Evolutionary conservation across 2,329 filamentous ascomycete genomes (phyloP).

Genomic region (Aspergillus sp.): DNA sequence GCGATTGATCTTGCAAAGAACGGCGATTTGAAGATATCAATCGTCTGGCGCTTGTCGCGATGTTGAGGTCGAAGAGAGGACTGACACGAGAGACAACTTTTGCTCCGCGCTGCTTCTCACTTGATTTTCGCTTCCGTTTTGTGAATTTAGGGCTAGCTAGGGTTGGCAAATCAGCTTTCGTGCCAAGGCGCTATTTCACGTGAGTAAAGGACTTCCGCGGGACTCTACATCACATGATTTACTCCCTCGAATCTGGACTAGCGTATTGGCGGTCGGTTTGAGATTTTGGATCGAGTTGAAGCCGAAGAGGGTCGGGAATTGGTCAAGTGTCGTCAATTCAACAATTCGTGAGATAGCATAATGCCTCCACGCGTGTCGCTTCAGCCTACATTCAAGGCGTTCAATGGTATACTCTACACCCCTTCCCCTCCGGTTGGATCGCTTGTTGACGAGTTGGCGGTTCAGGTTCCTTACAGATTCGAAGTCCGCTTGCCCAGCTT

Average conservation of each 20-base stretch:
- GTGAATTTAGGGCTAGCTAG: slow-evolving; percentile 49
- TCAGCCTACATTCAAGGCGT: slow-evolving; percentile 62
- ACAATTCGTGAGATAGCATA: slow-evolving; percentile 29
- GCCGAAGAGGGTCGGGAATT: not conserved
- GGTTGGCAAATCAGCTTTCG: slow-evolving; percentile 24
- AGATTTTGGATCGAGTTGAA: slow-evolving; percentile 13
- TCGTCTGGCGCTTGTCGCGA: slow-evolving; percentile 51
- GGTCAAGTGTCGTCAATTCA: not conserved
- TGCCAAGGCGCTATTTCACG: not conserved
- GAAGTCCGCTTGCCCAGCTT: slow-evolving; percentile 55
- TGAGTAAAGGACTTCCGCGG: not conserved
- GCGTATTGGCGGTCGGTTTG: slow-evolving; percentile 35
- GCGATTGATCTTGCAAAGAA: slow-evolving; percentile 53
- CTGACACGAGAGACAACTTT: slow-evolving; percentile 36
- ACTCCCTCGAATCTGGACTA: slow-evolving; percentile 26
- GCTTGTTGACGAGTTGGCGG: slow-evolving; percentile 2
- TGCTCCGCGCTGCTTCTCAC: slow-evolving; percentile 31
- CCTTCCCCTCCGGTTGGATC: slow-evolving; percentile 23
- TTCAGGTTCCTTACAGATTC: slow-evolving; percentile 35
- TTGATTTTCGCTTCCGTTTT: slow-evolving; percentile 45
- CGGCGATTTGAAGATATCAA: slow-evolving; percentile 48
- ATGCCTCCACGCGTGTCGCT: slow-evolving; percentile 72
- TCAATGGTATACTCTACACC: slow-evolving; percentile 59
- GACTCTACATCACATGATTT: slow-evolving; percentile 24
- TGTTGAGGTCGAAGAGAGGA: slow-evolving; percentile 39